These are phyloP conservation scores for Penicillium sp. DNA, from an alignment of 2,329 filamentous ascomycete genomes.

Conservation along the genomic window DNA sequence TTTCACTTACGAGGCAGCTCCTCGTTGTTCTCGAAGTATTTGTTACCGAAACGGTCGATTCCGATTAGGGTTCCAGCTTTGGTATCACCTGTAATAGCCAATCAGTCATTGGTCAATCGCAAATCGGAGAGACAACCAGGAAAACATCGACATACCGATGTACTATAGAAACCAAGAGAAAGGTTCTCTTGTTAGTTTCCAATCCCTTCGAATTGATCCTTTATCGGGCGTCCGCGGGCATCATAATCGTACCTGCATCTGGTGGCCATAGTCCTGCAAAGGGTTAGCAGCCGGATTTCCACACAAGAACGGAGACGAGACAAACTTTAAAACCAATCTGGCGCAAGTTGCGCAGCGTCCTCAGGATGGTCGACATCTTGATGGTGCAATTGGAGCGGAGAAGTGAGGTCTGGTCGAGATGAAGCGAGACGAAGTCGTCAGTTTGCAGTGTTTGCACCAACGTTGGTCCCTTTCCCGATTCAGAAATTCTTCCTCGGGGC, in stretches of 20 bases:
- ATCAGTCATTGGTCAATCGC: slow-evolving; percentile 18
- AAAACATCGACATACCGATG: slow-evolving; percentile 35
- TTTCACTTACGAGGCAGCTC: slow-evolving; percentile 72
- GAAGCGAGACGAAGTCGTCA: slow-evolving; percentile 19
- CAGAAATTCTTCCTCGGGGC: slow-evolving; percentile 12
- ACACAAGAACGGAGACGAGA: neutral
- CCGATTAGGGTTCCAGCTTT: slow-evolving; percentile 85
- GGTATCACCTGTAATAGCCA: slow-evolving; percentile 68
- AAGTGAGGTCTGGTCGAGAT: slow-evolving; percentile 6
- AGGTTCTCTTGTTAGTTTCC: slow-evolving; percentile 20
- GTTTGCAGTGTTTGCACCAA: slow-evolving; percentile 36
- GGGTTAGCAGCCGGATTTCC: slow-evolving; percentile 34
- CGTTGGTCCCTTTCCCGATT: slow-evolving; percentile 18
- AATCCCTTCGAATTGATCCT: slow-evolving; percentile 6
- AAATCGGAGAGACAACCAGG: slow-evolving; percentile 1
- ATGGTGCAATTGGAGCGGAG: slow-evolving; percentile 20
- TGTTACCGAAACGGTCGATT: slow-evolving; percentile 88
- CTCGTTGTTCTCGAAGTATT: slow-evolving; percentile 91
- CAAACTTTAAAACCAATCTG: slow-evolving; percentile 78
- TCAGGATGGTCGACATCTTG: slow-evolving; percentile 83
- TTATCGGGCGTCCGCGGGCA: slow-evolving; percentile 12
- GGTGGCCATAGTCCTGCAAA: slow-evolving; percentile 75
- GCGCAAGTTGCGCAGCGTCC: slow-evolving; percentile 82
- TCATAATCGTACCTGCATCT: slow-evolving; percentile 69
- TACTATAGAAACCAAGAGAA: slow-evolving; percentile 30